Evolutionary conservation across 2,329 filamentous ascomycete species (phyloP), one percentile per base, ranked within the genome.

Genomic region (Ascochyta pisi): DNA sequence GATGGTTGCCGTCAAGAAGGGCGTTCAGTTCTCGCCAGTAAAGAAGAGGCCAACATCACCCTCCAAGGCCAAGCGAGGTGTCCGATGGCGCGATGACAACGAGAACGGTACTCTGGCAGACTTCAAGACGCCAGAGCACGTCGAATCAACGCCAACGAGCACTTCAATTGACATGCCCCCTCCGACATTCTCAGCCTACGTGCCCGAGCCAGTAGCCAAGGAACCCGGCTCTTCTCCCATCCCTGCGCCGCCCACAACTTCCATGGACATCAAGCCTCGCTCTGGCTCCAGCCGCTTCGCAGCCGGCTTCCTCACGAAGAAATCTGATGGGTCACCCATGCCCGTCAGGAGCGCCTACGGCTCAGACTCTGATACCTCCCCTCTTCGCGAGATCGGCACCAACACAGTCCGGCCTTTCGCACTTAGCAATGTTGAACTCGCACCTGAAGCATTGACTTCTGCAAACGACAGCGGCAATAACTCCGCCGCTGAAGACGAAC

Each of bases 71-170:
- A 92, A 92, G 76, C 86, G 93, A 57, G 88, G 84, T 41, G 94
- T 99, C 6, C 86, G 94, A 62, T 99, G 95, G 95, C 88, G 91
- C 55, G 92, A 96, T 68, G 95, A 98, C 67, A 91, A 89, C 2
- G 89, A 96, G 69, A 87, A 94, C 47, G 93, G 92, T 23, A 88
- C 89, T 0, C 79, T 98, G 52, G 92, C 90, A 10, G 95, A 98
- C 72, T 97, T 94, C 71, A 91, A 94, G 70, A 97, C 94, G 3
- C 94, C 95, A 1, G 85, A 92, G 73, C 90, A 88, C 70, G 75
- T 83, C 8, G 80, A 84, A 15, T 81, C 81, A 2, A 84, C 85
- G 0, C 84, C 86, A 6, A 84, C 87, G 45, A 75, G 60, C 23
- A 85, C 84, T 15, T 82, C 83, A 26, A 74, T 81, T 37, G 83